Base-by-base conservation (phyloP, 306 rosid species). In the Lathyrus aphaca region DNA sequence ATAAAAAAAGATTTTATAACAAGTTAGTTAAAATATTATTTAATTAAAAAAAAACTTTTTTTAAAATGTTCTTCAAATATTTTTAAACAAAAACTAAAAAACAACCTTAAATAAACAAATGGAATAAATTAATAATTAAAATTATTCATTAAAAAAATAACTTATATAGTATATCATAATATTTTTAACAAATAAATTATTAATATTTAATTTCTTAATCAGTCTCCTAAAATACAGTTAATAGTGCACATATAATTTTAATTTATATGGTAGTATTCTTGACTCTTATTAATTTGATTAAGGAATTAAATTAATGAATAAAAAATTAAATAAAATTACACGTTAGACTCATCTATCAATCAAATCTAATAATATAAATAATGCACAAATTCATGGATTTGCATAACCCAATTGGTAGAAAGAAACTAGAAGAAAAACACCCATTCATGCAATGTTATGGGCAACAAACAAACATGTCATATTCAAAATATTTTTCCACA, bases 321-420 rank as follows among this genome's bases (percentile, higher is more conserved):
- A 32, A 32, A 32, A 32, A 32, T 5, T 32, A 6, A 32, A 32
- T 32, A 5, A 35, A 35, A 35, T 0, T 6, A 35, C 39, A 35
- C 9, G 39, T 35, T 35, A 6, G 39, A 35, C 10, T 35, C 39
- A 7, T 35, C 39, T 7, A 35, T 35, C 39, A 35, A 35, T 35
- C 39, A 35, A 35, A 7, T 35, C 39, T 35, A 7, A 7, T 35
- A 35, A 7, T n/a, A n/a, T n/a, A n/a, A n/a, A n/a, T 35, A 35
- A 46, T 27, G 58, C 13, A 32, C 21, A 35, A 7, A 35, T 25
- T 48, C 17, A 25, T 15, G 48, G 39, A 16, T 51, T 12, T 12
- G 14, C 45, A 38, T 13, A 21, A 49, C 49, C 70, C 56, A 25
- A 51, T 19, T 43, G 67, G 60, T 75, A 12, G 39, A 32, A 6